A percentile compares a stretch with the other conserved stretches of the same genome.
These are phyloP conservation scores for Salix viminalis DNA, from an alignment of 345 rosid species.

Conservation along the genomic window DNA sequence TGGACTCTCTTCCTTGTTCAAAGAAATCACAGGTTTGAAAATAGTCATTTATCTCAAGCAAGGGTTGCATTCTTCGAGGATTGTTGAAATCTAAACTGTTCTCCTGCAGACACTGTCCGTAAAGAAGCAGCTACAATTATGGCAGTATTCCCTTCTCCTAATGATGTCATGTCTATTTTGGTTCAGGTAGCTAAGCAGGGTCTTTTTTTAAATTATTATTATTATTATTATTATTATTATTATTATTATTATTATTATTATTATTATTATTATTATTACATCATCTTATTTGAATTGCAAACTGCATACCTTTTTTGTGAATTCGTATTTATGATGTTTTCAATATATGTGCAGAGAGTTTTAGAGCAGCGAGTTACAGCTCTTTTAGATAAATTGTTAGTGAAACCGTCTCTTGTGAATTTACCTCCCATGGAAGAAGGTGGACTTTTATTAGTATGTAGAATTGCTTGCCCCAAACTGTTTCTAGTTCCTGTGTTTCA, in stretches of 20 bases:
- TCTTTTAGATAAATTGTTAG: conserved; percentile 77
- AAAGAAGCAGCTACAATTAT: conserved; percentile 98
- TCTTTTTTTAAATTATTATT: too few relatives aligned
- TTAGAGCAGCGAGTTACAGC: conserved; percentile 97
- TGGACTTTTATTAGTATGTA: conserved; percentile 46
- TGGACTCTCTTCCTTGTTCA: conserved; percentile 89
- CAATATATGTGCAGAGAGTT: conserved; percentile 56
- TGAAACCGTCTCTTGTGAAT: conserved; percentile 88
- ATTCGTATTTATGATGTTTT: neutral
- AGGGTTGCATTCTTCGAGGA: conserved; percentile 17
- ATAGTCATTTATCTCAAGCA: conserved; percentile 15
- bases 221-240: neutral
- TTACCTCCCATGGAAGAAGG: conserved; percentile 82
- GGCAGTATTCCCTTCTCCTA: conserved; percentile 97
- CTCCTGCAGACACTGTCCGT: conserved; percentile 77
- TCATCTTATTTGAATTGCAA: neutral
- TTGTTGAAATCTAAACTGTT: conserved; percentile 13
- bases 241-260: too few relatives aligned
- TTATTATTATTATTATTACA: neutral
- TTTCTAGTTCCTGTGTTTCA: neutral
- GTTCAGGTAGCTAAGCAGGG: conserved; percentile 62
- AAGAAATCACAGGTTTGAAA: conserved; percentile 86
- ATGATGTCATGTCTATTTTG: conserved; percentile 94
- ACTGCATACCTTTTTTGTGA: neutral
- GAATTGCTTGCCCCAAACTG: neutral